Evolutionary conservation across 345 rosid species (phyloP), one percentile per base, ranked within the genome.

Genomic region (Tarenaya hassleriana): DNA sequence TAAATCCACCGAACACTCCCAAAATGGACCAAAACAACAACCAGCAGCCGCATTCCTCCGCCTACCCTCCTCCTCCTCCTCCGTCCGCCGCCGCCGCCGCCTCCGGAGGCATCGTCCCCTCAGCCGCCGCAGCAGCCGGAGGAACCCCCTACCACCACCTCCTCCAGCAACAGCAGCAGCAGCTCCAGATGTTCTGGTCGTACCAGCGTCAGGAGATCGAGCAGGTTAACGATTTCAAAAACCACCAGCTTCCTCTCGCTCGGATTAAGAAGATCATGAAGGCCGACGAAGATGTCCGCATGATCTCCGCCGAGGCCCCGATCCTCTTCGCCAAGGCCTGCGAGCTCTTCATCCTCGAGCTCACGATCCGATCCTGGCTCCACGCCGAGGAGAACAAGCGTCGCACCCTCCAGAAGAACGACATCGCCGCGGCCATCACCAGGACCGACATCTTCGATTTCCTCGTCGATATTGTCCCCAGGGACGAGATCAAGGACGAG

Each of bases 211-310:
- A 80, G 41, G 91, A 83, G 56, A 83, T 83, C 69, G 87, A 83
- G 41, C 91, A 83, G 59, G 84, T 70, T 16, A 80, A 75, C 55
- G 86, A 83, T 61, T 83, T 83, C 77, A 83, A 80, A 75, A 83
- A 83, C 74, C 92, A 83, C 67, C 92, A 74, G 70, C 75, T 83
- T 31, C 92, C 92, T 9, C 79, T 83, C 13, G 88, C 88, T 3
- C 75, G 92, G 50, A 83, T 83, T 76, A 83, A 83, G 81, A 83
- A 83, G 72, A 83, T 83, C 70, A 83, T 83, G 92, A 83, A 83
- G 60, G 88, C 88, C 16, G 88, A 83, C 53, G 41, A 37, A 37
- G 41, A 37, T 37, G 41, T 37, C 41, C 41, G 41, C 8, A 37
- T 37, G 41, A 37, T 83, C 75, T 80, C 92, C 6, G 92, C 88